Evolutionary conservation across 495 filamentous ascomycete genomes (phyloP), one percentile per base, ranked within the genome.

Genomic region (Tuber brumale): DNA sequence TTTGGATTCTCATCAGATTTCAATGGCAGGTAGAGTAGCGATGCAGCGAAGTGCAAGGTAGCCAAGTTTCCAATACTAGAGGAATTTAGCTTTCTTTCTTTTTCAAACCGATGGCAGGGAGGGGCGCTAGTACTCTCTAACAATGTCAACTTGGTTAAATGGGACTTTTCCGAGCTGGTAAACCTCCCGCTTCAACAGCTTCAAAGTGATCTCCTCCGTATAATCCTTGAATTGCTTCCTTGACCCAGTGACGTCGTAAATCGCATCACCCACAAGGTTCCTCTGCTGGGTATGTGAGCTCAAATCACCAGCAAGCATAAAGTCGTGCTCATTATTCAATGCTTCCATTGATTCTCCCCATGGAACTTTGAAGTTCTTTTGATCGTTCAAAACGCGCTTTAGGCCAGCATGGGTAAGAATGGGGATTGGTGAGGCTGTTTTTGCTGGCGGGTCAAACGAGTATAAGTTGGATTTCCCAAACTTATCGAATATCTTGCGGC

Each of bases 1-100:
- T 81, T 80, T 14, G 88, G 89, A 70, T 89, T 89, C n/a, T 87
- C 85, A 12, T 89, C 87, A 7, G 88, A 89, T 76, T 89, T 90
- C 46, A 92, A 76, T 2, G 91, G 89, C 12, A 93, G 83, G 69
- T 87, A 89, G 83, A 90, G 92, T 43, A 93, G 80, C 69, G 87
- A 88, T 12, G 90, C 85, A 76, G 86, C 86, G 81, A 91, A 89
- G 74, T 90, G 88, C 70, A 88, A 86, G 70, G 89, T 87, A 3
- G 86, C 87, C 14, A 91, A 80, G 75, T 91, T 91, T 74, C 88
- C 88, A 69, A 92, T 82, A 81, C 81, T 82, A 45, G 39, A 35
- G 19, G 27, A 6, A 35, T 31, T 66, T 66, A 66, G 48, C 16
- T 18, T 42, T 51, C 3, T 21, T 12, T 27, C 35, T 57, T 23